phyloP scores from a whole-genome alignment of 2,329 filamentous ascomycete genomes.

The Penicillium hordei region DNA sequence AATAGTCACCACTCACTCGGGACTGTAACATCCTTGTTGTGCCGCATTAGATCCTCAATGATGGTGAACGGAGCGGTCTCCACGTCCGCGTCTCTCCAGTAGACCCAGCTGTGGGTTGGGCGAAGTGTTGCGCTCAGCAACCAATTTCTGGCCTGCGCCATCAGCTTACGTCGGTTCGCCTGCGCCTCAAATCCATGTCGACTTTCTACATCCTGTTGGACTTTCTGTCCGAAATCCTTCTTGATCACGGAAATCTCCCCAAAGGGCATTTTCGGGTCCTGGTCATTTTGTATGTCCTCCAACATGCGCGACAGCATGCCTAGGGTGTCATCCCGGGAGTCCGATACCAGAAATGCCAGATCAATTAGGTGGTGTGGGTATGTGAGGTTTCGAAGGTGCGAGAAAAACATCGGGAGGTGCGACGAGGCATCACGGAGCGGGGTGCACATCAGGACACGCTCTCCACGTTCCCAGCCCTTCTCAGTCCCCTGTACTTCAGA shows the following conservation, averaged over 20 bases:
- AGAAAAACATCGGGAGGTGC: slow-evolving; percentile 97
- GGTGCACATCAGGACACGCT: slow-evolving; percentile 91
- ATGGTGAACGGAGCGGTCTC: slow-evolving; percentile 97
- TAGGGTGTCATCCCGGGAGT: slow-evolving; percentile 91
- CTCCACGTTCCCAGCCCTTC: slow-evolving; percentile 92
- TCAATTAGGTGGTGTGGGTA: slow-evolving; percentile 97
- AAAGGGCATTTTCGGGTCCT: slow-evolving; percentile 77
- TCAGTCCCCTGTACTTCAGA: slow-evolving; percentile 87
- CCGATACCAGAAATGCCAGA: slow-evolving; percentile 92
- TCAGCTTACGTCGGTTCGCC: slow-evolving; percentile 87
- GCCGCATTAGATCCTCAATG: slow-evolving; percentile 94
- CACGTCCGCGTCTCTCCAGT: slow-evolving; percentile 98
- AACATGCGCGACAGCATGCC: slow-evolving; percentile 72
- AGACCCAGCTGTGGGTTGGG: slow-evolving; percentile 97
- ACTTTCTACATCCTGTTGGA: slow-evolving; percentile 96
- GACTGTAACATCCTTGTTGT: slow-evolving; percentile 98
- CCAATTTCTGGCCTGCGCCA: slow-evolving; percentile 98
- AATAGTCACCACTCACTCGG: slow-evolving; percentile 71
- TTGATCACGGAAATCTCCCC: slow-evolving; percentile 97
- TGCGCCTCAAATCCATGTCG: slow-evolving; percentile 96
- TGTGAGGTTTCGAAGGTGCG: slow-evolving; percentile 92
- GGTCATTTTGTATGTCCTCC: slow-evolving; percentile 74
- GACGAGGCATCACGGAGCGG: slow-evolving; percentile 88
- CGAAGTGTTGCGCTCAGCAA: slow-evolving; percentile 87
- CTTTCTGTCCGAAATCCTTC: slow-evolving; percentile 98